Percentiles rank a stretch among this genome's conserved stretches.
These are phyloP conservation scores for Whalleya microplaca DNA, from an alignment of 2,329 filamentous ascomycete genomes.

Conservation along the genomic window DNA sequence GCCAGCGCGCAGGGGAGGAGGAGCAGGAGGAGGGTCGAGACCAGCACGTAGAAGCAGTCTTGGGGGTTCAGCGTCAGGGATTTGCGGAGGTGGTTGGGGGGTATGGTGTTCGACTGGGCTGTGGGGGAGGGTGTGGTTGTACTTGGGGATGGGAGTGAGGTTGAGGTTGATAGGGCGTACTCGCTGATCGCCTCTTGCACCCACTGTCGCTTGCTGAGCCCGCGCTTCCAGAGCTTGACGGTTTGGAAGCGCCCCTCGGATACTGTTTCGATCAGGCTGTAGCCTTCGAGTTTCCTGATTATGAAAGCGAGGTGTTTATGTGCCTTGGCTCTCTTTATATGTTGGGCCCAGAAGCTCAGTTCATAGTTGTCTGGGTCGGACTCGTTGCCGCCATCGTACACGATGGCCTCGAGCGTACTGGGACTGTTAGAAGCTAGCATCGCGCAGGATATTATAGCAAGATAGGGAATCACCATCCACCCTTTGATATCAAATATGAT, in stretches of 20 bases:
- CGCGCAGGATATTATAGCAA: conserved; percentile 38
- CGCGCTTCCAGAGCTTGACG: conserved; percentile 40
- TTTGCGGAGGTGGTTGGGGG: conserved; percentile 18
- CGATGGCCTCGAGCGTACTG: conserved; percentile 35
- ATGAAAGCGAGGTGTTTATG: conserved; percentile 15
- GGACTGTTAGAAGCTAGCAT: conserved; percentile 39
- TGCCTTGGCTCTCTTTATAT: conserved; percentile 18
- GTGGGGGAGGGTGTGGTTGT: too few relatives aligned
- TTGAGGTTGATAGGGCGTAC: conserved; percentile 22
- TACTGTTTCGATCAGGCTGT: conserved; percentile 31
- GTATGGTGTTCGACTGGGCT: too few relatives aligned
- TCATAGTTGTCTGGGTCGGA: conserved; percentile 25
- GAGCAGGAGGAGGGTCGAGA: conserved; percentile 28
- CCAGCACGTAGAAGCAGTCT: conserved; percentile 30
- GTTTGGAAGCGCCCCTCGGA: conserved; percentile 36
- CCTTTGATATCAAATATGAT: conserved; percentile 20
- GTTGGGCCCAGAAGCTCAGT: conserved; percentile 24
- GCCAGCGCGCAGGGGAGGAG: conserved; percentile 37
- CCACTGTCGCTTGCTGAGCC: conserved; percentile 37
- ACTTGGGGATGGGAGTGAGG: too few relatives aligned
- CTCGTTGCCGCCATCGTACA: conserved; percentile 33
- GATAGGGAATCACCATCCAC: conserved; percentile 41
- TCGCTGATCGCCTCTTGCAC: conserved; percentile 36
- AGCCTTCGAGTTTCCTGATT: conserved; percentile 24
- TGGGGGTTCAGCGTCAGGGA: conserved; percentile 23